phyloP scores from a whole-genome alignment of 495 filamentous ascomycete species.

The Hypoxylon subgilvum region DNA sequence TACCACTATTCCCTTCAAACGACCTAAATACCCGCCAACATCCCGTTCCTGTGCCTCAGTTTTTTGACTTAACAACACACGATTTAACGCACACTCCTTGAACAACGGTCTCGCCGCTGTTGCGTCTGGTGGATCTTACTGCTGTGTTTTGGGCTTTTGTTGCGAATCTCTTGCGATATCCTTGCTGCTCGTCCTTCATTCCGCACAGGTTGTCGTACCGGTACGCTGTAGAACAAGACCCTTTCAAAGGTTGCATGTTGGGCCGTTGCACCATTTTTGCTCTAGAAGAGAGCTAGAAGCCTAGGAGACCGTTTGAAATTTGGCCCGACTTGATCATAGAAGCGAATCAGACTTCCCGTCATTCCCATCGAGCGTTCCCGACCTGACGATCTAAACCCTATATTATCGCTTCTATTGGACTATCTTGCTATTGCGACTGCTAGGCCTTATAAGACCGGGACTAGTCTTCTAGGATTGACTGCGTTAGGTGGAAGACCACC shows the following conservation, averaged over 20 bases:
- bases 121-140: constrained; percentile 25
- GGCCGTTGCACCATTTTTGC: constrained; percentile 25
- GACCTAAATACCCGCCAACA: constrained; percentile 5
- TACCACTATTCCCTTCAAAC: constrained; percentile 5
- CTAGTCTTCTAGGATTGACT: neutral
- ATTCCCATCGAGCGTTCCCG: constrained; percentile 3
- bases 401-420: neutral
- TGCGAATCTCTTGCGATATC: constrained; percentile 20
- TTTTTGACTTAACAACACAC: too few relatives aligned
- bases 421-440: neutral
- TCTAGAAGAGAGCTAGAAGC: constrained; percentile 33
- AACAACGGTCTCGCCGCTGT: constrained; percentile 14
- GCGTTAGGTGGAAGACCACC: neutral
- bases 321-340: constrained; percentile 8
- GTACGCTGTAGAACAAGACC: constrained; percentile 27
- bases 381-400: constrained; percentile 14
- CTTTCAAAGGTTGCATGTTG: constrained; percentile 26
- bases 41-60: constrained; percentile 3
- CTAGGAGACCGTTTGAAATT: neutral
- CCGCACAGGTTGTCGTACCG: constrained; percentile 28
- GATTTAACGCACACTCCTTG: constrained; percentile 7
- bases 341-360: constrained; percentile 7
- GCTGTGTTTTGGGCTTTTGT: constrained; percentile 28
- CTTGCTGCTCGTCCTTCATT: constrained; percentile 34
- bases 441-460: constrained; percentile 6